These are phyloP conservation scores for Oxyria digyna DNA, from an alignment of 148 eudicot species.

Conservation along the genomic window DNA sequence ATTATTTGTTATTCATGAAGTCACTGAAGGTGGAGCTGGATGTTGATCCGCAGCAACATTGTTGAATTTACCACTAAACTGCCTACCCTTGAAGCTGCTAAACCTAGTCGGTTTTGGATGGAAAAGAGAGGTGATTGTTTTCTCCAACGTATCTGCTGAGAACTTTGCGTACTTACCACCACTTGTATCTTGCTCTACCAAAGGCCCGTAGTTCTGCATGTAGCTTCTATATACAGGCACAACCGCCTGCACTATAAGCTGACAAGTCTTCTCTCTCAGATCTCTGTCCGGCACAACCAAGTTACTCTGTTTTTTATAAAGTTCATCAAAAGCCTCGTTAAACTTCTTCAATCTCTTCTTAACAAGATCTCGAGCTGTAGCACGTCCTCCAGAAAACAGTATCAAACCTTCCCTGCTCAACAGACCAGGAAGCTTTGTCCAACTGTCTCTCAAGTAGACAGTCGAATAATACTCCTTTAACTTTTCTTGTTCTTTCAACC, in stretches of 20 bases:
- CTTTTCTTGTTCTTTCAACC: slow-evolving; percentile 63
- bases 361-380: slow-evolving; percentile 78
- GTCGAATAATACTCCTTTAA: slow-evolving; percentile 43
- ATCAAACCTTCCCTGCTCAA: slow-evolving; percentile 77
- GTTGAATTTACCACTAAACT: slow-evolving; percentile 49
- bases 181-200: slow-evolving; percentile 72
- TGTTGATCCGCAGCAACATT: slow-evolving; percentile 29
- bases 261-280: slow-evolving; percentile 54
- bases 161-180: slow-evolving; percentile 61
- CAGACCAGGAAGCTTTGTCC: slow-evolving; percentile 62
- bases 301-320: slow-evolving; percentile 47
- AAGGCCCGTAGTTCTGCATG: slow-evolving; percentile 82
- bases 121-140: slow-evolving; percentile 49
- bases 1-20: slow-evolving; percentile 12
- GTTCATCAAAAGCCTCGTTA: slow-evolving; percentile 61
- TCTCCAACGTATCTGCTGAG: slow-evolving; percentile 58
- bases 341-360: slow-evolving; percentile 59
- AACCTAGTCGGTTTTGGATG: slow-evolving; percentile 36
- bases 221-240: slow-evolving; percentile 79
- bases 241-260: slow-evolving; percentile 54
- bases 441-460: slow-evolving; percentile 48
- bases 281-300: slow-evolving; percentile 57
- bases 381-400: slow-evolving; percentile 72
- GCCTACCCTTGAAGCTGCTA: slow-evolving; percentile 54
- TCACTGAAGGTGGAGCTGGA: slow-evolving; percentile 30